Evolutionary conservation across 1,139 yeast genomes (phyloP).

Genomic region (Sugiyamaella sp.): DNA sequence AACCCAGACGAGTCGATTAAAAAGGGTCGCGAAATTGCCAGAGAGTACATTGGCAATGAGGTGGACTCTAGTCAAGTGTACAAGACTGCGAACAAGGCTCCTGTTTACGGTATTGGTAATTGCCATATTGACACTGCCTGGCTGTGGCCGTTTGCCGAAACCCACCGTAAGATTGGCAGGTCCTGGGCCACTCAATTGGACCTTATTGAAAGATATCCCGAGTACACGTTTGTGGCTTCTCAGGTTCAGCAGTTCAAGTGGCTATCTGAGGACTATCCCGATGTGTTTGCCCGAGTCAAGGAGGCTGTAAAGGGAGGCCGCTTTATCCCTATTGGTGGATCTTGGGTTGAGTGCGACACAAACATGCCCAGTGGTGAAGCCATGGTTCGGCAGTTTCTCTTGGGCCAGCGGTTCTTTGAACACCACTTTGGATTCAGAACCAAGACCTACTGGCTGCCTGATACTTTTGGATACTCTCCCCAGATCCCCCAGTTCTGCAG

Average conservation of each 20-base stretch:
- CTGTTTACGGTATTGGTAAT: constrained; percentile 83
- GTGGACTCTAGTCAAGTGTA: constrained; percentile 68
- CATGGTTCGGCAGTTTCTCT: constrained; percentile 79
- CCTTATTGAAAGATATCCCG: constrained; percentile 84
- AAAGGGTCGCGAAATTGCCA: constrained; percentile 69
- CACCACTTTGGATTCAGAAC: constrained; percentile 77
- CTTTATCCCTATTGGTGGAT: constrained; percentile 90
- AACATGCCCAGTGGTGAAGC: constrained; percentile 94
- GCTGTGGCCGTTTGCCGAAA: constrained; percentile 98
- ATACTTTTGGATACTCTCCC: constrained; percentile 94
- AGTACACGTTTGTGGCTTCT: constrained; percentile 90
- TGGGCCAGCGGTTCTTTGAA: constrained; percentile 85
- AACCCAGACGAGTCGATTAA: constrained; percentile 51
- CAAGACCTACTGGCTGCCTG: constrained; percentile 90
- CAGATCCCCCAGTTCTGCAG: constrained; percentile 94
- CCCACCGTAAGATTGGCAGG: constrained; percentile 85
- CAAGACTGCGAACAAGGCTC: constrained; percentile 33
- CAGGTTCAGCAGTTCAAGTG: constrained; percentile 96
- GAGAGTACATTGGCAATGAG: constrained; percentile 62
- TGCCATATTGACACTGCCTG: constrained; percentile 98
- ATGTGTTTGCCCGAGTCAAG: constrained; percentile 62
- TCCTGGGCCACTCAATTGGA: constrained; percentile 95
- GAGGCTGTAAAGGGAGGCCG: constrained; percentile 67
- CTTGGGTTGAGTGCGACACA: constrained; percentile 98
- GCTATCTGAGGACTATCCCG: constrained; percentile 85